These are phyloP conservation scores for Mollisiaceae sp. DNA, from an alignment of 2,329 filamentous ascomycete species.

Conservation along the genomic window DNA sequence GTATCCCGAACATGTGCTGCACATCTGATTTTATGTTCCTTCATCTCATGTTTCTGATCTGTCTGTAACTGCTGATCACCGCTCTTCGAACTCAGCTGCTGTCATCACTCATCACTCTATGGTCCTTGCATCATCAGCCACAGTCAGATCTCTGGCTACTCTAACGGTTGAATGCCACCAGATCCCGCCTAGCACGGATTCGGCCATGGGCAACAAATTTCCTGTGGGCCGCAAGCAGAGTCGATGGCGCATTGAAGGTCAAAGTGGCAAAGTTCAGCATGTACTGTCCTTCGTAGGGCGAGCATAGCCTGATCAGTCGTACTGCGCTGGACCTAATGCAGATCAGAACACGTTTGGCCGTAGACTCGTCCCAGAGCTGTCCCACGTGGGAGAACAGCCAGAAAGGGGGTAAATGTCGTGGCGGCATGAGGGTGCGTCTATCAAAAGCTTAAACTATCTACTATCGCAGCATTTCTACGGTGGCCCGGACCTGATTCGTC, in stretches of 20 bases:
- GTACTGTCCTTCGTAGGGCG: background rate
- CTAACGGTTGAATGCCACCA: background rate
- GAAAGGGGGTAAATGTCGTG: conserved; percentile 1
- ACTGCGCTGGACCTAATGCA: background rate
- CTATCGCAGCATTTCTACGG: background rate
- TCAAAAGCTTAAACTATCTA: conserved; percentile 8
- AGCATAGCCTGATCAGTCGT: background rate
- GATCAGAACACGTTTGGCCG: background rate
- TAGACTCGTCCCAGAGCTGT: background rate
- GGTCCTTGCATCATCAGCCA: background rate
- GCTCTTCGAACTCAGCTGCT: background rate
- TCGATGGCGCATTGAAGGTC: background rate
- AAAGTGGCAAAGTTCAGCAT: background rate
- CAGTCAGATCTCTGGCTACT: background rate
- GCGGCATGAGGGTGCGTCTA: background rate
- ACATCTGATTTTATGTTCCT: background rate
- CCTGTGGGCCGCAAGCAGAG: background rate
- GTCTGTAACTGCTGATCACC: background rate
- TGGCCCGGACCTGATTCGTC: conserved; percentile 8
- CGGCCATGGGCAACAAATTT: background rate
- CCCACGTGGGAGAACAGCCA: background rate
- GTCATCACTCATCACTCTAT: too few species aligned
- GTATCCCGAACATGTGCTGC: background rate
- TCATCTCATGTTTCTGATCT: conserved; percentile 6
- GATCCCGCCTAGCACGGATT: background rate